Evolutionary conservation across 345 rosid species (phyloP).

Genomic region (Ricinus communis): DNA sequence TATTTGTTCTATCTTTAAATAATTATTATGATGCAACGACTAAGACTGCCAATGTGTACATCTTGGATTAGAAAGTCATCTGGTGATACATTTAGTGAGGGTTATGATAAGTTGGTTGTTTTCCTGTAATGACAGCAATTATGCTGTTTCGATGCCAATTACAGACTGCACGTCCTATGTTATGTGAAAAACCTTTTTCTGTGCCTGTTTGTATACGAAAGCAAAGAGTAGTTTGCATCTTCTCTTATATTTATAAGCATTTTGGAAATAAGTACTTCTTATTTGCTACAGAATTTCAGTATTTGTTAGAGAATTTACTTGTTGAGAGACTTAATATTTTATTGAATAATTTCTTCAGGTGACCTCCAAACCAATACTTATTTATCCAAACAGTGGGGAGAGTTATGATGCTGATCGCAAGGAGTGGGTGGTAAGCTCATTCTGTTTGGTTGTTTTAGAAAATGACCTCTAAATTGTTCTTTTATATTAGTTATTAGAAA

Average conservation of each 20-base stretch:
- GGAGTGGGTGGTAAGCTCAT: conserved; percentile 75
- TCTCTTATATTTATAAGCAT: neutral
- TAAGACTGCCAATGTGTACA: neutral
- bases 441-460: neutral
- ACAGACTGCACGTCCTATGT: neutral
- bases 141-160: neutral
- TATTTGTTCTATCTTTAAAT: too few relatives aligned
- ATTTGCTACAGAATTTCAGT: too few relatives aligned
- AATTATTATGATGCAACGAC: too few relatives aligned
- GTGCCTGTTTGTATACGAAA: too few relatives aligned
- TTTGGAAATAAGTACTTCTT: too few relatives aligned
- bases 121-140: neutral
- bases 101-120: neutral
- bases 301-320: neutral
- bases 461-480: neutral
- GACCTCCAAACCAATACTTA: conserved; percentile 64
- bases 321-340: neutral
- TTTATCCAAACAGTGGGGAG: conserved; percentile 83
- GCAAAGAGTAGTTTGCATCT: neutral
- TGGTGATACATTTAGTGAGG: neutral
- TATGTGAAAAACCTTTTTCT: neutral
- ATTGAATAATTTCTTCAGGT: conserved; percentile 42
- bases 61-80: neutral
- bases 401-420: conserved; percentile 60
- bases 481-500: too few relatives aligned